Conservation (phyloP, 1,139 yeast species). For the Chernovozyma aurita region DNA sequence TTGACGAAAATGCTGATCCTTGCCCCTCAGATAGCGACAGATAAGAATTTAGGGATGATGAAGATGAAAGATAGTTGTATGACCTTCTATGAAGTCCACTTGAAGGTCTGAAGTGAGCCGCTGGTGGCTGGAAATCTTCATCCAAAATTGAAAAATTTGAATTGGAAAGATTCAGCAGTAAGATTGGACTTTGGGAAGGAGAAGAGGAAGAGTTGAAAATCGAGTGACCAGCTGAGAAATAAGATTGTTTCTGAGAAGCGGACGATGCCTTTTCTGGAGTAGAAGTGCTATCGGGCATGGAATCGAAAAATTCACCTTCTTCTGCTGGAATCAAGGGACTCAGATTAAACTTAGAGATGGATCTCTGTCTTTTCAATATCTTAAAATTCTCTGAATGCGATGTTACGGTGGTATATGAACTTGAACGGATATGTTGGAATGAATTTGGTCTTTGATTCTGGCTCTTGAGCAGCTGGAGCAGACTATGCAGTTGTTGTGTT, state of each 20-base stretch:
- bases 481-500: neutral
- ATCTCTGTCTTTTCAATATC: conserved; percentile 34
- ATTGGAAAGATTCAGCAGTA: neutral
- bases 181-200: neutral
- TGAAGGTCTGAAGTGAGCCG: conserved; percentile 21
- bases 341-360: conserved; percentile 11
- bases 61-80: conserved; percentile 13
- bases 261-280: conserved; percentile 1
- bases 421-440: conserved; percentile 22
- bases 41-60: conserved; percentile 23
- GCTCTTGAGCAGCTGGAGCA: neutral
- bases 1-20: conserved; percentile 20
- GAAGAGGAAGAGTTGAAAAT: conserved; percentile 13
- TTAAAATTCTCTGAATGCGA: conserved; percentile 28
- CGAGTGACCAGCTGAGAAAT: conserved; percentile 21
- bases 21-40: conserved; percentile 23
- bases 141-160: conserved; percentile 7
- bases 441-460: neutral
- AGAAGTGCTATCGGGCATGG: neutral
- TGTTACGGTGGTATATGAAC: conserved; percentile 30
- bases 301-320: neutral
- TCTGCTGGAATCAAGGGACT: neutral
- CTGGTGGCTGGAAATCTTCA: conserved; percentile 32
- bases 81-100: conserved; percentile 15
- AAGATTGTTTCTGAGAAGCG: conserved; percentile 13